phyloP scores from a whole-genome alignment of 495 filamentous ascomycete genomes.

The Zalerion maritima region DNA sequence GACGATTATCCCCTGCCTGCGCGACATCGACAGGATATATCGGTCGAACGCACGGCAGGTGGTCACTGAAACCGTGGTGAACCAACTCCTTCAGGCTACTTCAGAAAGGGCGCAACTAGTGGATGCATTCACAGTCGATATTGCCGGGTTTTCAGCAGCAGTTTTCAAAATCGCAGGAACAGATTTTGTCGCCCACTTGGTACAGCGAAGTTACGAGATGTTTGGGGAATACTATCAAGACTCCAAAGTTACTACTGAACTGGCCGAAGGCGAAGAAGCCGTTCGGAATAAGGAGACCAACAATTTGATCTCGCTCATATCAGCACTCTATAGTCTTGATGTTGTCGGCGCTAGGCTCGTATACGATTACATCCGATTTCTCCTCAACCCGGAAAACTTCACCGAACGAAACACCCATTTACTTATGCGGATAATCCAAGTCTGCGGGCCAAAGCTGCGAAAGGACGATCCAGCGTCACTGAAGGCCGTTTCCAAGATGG shows the following conservation, averaged over 20 bases:
- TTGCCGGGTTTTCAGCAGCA: constrained; percentile 79
- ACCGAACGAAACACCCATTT: constrained; percentile 88
- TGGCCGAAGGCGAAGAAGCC: too few species aligned
- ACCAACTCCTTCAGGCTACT: constrained; percentile 58
- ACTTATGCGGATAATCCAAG: constrained; percentile 68
- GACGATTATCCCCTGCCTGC: constrained; percentile 65
- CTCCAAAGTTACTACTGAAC: too few species aligned
- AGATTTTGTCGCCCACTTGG: constrained; percentile 73
- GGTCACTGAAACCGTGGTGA: constrained; percentile 64
- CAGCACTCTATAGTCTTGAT: constrained; percentile 83
- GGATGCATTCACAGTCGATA: constrained; percentile 81
- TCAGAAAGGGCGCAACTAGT: constrained; percentile 60
- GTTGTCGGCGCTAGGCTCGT: constrained; percentile 67
- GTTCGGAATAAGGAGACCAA: constrained; percentile 46
- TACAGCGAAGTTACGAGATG: constrained; percentile 60
- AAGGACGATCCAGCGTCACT: constrained; percentile 83
- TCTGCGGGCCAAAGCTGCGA: constrained; percentile 66
- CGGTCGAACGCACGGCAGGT: constrained; percentile 63
- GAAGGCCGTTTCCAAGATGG: constrained; percentile 73
- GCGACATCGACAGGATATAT: constrained; percentile 72
- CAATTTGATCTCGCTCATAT: constrained; percentile 74
- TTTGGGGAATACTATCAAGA: constrained; percentile 46
- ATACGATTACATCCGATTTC: constrained; percentile 77
- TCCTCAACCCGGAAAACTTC: constrained; percentile 54
- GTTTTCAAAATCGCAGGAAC: constrained; percentile 73